These are phyloP conservation scores for Trichoderma citrinoviride DNA, from an alignment of 2,329 filamentous ascomycete genomes.

Conservation along the genomic window DNA sequence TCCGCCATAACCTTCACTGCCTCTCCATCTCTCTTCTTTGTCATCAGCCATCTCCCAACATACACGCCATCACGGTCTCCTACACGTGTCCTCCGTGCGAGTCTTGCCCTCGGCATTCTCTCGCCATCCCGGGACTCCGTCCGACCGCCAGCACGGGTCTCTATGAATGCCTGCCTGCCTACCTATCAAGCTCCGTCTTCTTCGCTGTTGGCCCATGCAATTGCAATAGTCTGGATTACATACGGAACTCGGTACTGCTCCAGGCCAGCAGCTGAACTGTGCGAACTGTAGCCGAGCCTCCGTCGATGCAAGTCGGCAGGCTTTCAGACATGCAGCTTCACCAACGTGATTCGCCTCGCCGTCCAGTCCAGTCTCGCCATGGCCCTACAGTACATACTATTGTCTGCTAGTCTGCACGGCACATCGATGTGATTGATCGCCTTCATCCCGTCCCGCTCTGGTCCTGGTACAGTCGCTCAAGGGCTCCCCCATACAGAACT, in stretches of 20 bases:
- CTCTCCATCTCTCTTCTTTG: neutral
- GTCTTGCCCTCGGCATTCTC: neutral
- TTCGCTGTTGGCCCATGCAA: neutral
- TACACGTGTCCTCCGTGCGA: neutral
- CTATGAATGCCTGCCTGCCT: neutral
- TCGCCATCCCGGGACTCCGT: neutral
- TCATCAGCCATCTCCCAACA: neutral
- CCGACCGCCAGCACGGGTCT: neutral
- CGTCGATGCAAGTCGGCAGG: constrained; percentile 5
- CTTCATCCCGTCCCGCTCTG: neutral
- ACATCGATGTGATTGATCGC: neutral
- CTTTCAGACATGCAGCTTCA: constrained; percentile 18
- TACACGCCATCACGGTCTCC: neutral
- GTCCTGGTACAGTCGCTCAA: no score
- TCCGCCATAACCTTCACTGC: neutral
- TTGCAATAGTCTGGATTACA: no score
- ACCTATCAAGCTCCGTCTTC: neutral
- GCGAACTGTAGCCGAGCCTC: constrained; percentile 6
- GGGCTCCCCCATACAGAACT: no score
- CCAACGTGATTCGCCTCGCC: constrained; percentile 18
- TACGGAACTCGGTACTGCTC: no score
- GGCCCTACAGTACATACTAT: neutral
- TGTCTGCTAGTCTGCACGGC: neutral
- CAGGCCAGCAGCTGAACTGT: neutral
- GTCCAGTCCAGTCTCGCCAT: neutral